phyloP scores from a whole-genome alignment of 2,329 filamentous ascomycete species.

The Penicillium sp. region DNA sequence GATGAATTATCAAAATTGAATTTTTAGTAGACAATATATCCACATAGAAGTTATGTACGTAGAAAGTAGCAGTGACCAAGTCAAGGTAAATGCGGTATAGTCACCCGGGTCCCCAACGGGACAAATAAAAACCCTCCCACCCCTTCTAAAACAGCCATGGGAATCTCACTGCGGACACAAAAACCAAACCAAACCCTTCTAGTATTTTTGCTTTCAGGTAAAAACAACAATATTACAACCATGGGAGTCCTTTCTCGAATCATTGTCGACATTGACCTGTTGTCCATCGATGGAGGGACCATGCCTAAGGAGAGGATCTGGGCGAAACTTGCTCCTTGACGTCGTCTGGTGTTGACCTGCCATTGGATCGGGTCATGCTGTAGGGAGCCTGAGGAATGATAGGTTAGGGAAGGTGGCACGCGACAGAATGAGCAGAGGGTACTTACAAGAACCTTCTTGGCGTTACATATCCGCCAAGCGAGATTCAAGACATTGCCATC shows the following conservation, averaged over 20 bases:
- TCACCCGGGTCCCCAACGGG: neutral
- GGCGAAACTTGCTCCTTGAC: conserved; percentile 19
- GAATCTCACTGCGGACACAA: neutral
- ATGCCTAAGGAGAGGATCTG: neutral
- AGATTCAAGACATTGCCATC: conserved; percentile 89
- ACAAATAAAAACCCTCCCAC: neutral
- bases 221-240: neutral
- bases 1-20: neutral
- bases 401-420: neutral
- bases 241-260: neutral
- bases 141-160: neutral
- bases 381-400: conserved; percentile 60
- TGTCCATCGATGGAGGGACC: neutral
- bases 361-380: conserved; percentile 66
- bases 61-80: conserved; percentile 1
- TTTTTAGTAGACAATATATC: conserved; percentile 7
- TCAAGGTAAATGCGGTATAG: neutral
- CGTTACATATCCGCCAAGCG: conserved; percentile 92
- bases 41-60: conserved; percentile 12
- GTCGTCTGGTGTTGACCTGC: conserved; percentile 59
- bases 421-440: neutral
- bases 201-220: neutral
- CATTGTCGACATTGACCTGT: neutral
- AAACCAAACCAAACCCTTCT: neutral
- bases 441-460: conserved; percentile 88